A percentile compares a stretch with the other conserved stretches of the same genome.
Conservation (phyloP, 306 rosid genomes). For the Trifolium dubium region DNA sequence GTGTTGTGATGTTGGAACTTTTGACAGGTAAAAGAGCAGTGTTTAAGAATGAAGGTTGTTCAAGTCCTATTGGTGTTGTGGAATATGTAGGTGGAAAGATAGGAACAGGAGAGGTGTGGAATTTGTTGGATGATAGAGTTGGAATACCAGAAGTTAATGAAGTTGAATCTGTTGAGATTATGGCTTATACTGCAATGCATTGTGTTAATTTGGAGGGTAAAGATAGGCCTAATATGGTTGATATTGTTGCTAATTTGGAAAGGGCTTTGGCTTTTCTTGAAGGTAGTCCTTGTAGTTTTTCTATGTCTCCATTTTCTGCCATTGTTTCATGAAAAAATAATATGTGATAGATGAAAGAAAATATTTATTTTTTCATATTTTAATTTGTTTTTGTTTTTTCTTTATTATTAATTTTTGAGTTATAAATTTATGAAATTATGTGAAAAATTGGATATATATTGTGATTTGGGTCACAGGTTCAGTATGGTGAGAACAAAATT, state of each 20-base stretch:
- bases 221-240: constrained; percentile 51
- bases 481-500: background rate
- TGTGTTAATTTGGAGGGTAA: constrained; percentile 56
- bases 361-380: constrained; percentile 42
- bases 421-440: constrained; percentile 22
- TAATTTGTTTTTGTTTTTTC: background rate
- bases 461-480: background rate
- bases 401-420: constrained; percentile 14
- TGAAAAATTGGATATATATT: background rate
- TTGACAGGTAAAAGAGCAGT: constrained; percentile 56
- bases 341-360: constrained; percentile 10
- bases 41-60: constrained; percentile 40
- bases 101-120: constrained; percentile 49
- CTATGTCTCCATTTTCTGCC: constrained; percentile 43
- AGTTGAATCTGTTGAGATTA: constrained; percentile 48
- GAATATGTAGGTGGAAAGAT: constrained; percentile 48
- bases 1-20: constrained; percentile 59
- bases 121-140: constrained; percentile 51
- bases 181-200: constrained; percentile 56
- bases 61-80: constrained; percentile 44
- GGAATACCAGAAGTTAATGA: constrained; percentile 55
- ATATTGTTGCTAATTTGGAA: constrained; percentile 56
- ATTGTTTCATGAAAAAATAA: constrained; percentile 29
- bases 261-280: constrained; percentile 48
- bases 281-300: constrained; percentile 38